A percentile compares a stretch with the other conserved stretches of the same genome.
phyloP scores from a whole-genome alignment of 129 eudicot species.

The Lactuca sativa region DNA sequence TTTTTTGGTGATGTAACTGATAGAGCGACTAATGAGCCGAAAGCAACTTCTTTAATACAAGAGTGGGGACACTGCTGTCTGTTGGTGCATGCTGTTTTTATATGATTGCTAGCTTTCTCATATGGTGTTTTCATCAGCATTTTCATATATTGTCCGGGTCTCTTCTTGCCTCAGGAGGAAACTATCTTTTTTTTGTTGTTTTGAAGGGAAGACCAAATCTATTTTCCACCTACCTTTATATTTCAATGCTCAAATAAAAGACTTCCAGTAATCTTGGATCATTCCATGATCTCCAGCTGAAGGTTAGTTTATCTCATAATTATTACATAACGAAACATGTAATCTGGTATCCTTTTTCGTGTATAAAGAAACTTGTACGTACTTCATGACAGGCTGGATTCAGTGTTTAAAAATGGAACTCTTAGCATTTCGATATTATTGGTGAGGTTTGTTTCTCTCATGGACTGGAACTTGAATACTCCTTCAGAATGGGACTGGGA shows the following conservation, averaged over 20 bases:
- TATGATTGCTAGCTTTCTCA: slow-evolving; percentile 36
- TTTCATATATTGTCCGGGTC: slow-evolving; percentile 45
- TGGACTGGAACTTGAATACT: slow-evolving; percentile 51
- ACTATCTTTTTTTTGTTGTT: slow-evolving; percentile 37
- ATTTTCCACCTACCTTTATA: slow-evolving; percentile 30
- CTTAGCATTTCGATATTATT: slow-evolving; percentile 20
- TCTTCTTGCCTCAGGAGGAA: slow-evolving; percentile 45
- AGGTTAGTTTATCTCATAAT: slow-evolving; percentile 31
- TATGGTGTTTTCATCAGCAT: slow-evolving; percentile 34
- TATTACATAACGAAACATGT: slow-evolving; percentile 8
- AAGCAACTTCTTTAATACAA: slow-evolving; percentile 44
- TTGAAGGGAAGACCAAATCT: slow-evolving; percentile 37
- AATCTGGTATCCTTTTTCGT: slow-evolving; percentile 17
- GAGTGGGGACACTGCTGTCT: slow-evolving; percentile 42
- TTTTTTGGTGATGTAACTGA: slow-evolving; percentile 25
- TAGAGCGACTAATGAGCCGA: slow-evolving; percentile 45
- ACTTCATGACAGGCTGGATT: slow-evolving; percentile 27
- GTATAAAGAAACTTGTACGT: background rate
- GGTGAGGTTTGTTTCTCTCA: slow-evolving; percentile 17
- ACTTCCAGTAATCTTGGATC: slow-evolving; percentile 27
- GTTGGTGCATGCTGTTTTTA: slow-evolving; percentile 37
- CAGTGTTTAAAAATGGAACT: slow-evolving; percentile 26
- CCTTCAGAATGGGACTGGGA: slow-evolving; percentile 56
- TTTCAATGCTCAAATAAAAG: slow-evolving; percentile 20
- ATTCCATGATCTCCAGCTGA: slow-evolving; percentile 16